Evolutionary conservation across 1,284 basidiomycete species (phyloP), one percentile per base, ranked within the genome.

Genomic region (Pseudozyma thailandica): DNA sequence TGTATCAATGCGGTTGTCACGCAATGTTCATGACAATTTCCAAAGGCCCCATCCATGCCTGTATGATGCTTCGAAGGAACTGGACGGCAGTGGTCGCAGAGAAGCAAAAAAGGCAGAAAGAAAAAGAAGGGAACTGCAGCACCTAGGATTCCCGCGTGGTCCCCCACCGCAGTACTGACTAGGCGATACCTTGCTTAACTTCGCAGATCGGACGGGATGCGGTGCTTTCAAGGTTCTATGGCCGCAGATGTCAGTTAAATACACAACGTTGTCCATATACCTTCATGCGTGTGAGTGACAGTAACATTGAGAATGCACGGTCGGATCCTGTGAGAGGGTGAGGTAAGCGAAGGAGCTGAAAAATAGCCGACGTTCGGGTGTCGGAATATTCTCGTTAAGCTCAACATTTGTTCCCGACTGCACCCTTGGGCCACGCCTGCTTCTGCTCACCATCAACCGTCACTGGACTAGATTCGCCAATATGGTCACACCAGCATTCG

Each of bases 81-180:
- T 49, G 47, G 16, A n/a, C 21, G 16, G 20, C 16, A 13, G 21
- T n/a, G 3, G 9, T 13, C 6, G 18, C 7, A 21, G 10, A 6
- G 23, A 16, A 21, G 6, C 6, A 31, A n/a, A n/a, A 41, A 35
- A 33, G 18, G 16, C 15, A 27, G 16, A 45, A 48, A 23, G 39
- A 55, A 27, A 45, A 18, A 37, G 46, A 48, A 50, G 69, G 86
- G 86, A 89, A 89, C 88, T 88, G 89, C 88, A 87, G 88, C 89
- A 89, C 88, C 88, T 86, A 89, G 88, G 89, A 90, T 90, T 90
- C 89, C 88, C 88, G 86, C 86, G 88, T 90, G 89, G 89, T 90
- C 89, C 89, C 89, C 89, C 88, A 90, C 89, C 88, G 86, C 89
- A 89, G 89, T 90, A 90, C 89, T 90, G 88, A 89, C 89, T 89